Evolutionary conservation across 768 basidiomycete genomes (phyloP).

Genomic region (Fomitopsis serialis): DNA sequence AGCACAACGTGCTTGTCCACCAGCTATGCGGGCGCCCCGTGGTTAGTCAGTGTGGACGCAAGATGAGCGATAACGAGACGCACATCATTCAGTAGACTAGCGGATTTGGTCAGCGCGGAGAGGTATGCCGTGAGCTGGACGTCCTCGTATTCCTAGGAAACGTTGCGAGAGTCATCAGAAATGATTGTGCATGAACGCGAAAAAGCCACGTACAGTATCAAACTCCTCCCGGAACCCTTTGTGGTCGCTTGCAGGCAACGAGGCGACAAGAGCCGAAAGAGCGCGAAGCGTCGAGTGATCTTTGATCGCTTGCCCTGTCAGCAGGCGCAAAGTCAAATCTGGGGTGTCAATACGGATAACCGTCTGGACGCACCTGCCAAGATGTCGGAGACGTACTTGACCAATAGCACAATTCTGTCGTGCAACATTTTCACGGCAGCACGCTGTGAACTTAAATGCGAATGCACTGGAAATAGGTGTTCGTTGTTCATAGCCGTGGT

Average conservation of each 20-base stretch:
- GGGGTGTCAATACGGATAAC: background rate
- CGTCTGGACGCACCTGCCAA: conserved; percentile 50
- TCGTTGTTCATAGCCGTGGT: no score
- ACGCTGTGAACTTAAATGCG: conserved; percentile 85
- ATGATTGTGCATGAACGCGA: background rate
- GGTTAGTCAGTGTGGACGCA: background rate
- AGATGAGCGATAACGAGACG: conserved; percentile 22
- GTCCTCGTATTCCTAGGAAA: conserved; percentile 84
- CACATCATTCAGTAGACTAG: conserved; percentile 86
- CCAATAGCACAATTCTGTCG: conserved; percentile 80
- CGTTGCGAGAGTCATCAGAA: background rate
- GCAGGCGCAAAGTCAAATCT: background rate
- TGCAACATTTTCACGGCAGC: conserved; percentile 97
- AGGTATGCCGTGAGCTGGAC: conserved; percentile 90
- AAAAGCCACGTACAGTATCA: conserved; percentile 54
- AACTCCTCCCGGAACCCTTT: conserved; percentile 85
- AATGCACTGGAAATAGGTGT: conserved; percentile 57
- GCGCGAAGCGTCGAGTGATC: conserved; percentile 83
- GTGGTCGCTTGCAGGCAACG: conserved; percentile 83
- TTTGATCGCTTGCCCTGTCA: conserved; percentile 59
- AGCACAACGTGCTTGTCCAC: conserved; percentile 75
- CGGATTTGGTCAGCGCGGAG: conserved; percentile 82
- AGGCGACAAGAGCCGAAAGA: conserved; percentile 80
- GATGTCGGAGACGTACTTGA: conserved; percentile 80
- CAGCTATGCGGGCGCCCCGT: conserved; percentile 34